Evolutionary conservation across 805 yeast genomes (phyloP), one percentile per base, ranked within the genome.

Genomic region (Hanseniaspora hatyaiensis): DNA sequence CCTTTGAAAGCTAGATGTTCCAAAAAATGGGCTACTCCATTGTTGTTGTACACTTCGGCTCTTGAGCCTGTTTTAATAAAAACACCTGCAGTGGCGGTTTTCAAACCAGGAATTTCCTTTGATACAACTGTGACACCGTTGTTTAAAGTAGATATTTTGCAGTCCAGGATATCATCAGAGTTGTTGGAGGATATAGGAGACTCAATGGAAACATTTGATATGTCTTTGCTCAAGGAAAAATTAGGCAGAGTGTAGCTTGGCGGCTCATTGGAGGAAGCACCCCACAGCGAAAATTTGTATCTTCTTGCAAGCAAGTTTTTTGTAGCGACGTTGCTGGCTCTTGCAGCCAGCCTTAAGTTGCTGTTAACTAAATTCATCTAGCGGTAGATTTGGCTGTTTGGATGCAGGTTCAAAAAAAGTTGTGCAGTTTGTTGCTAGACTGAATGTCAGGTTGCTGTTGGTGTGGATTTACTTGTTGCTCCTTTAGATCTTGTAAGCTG

Each of bases 21-120:
- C 50, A 92, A 68, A 62, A 92, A 92, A 66, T 92, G 99, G 0
- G 99, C 99, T 6, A 97, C 88, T 40, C 99, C 99, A 56, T 87
- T 87, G 59, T 73, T 73, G 58, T 83, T 77, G 39, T 71, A 70
- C 57, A 78, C 81, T 65, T 92, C 99, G 3, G 97, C 97, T 52
- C 99, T 73, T 3, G 96, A 88, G 2, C 99, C 99, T 34, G 98
- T 96, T 65, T 92, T 96, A 52, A 92, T 87, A 89, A 96, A 94
- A 48, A 92, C 89, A 2, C 97, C 98, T 12, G 92, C 96, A 1
- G 98, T 92, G 52, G 98, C 97, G 37, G 96, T 87, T 55, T 81
- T 73, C 6, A 94, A 80, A 52, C 82, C 80, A 9, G 97, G 97
- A 61, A 83, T 77, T 37, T 72, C 59, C 62, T 92, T 97, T 39